Percentiles rank a stretch among this genome's conserved stretches.
These are phyloP conservation scores for Trichoderma orchidacearum DNA, from an alignment of 495 filamentous ascomycete species.

Conservation along the genomic window DNA sequence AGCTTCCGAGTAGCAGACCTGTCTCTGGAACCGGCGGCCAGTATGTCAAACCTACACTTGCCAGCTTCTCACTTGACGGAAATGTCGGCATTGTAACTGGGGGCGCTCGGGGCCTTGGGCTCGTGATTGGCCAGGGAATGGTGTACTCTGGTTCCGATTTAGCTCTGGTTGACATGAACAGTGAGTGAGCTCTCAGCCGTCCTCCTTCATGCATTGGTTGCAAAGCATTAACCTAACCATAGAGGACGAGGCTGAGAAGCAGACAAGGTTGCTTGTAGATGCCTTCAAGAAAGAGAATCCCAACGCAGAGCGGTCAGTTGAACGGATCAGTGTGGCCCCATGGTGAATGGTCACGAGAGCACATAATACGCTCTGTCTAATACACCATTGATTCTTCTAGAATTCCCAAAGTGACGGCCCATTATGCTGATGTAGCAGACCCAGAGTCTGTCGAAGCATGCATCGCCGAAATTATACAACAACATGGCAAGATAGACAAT, in stretches of 20 bases:
- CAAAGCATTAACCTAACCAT: slow-evolving; percentile 1
- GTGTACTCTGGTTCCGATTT: slow-evolving; percentile 78
- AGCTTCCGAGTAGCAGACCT: slow-evolving; percentile 1
- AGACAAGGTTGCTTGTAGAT: slow-evolving; percentile 56
- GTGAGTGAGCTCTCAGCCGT: slow-evolving; percentile 27
- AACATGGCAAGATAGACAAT: slow-evolving; percentile 74
- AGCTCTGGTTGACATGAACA: slow-evolving; percentile 86
- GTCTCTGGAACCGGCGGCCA: slow-evolving; percentile 5
- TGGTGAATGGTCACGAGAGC: too few species aligned
- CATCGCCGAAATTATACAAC: slow-evolving; percentile 50
- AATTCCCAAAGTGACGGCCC: slow-evolving; percentile 72
- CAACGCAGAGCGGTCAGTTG: slow-evolving; percentile 51
- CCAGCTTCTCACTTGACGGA: slow-evolving; percentile 62
- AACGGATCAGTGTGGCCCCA: too few species aligned
- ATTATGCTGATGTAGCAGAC: slow-evolving; percentile 76
- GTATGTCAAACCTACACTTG: slow-evolving; percentile 29
- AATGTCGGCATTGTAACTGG: slow-evolving; percentile 73
- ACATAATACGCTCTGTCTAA: background rate
- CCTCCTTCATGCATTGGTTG: slow-evolving; percentile 2
- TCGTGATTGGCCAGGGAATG: slow-evolving; percentile 85
- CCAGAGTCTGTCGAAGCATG: slow-evolving; percentile 59
- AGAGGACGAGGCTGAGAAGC: slow-evolving; percentile 76
- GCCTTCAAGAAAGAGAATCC: slow-evolving; percentile 68
- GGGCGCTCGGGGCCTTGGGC: slow-evolving; percentile 70
- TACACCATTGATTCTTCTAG: background rate